Evolutionary conservation across 495 filamentous ascomycete species (phyloP).

Genomic region (Thermochaetoides thermophila): DNA sequence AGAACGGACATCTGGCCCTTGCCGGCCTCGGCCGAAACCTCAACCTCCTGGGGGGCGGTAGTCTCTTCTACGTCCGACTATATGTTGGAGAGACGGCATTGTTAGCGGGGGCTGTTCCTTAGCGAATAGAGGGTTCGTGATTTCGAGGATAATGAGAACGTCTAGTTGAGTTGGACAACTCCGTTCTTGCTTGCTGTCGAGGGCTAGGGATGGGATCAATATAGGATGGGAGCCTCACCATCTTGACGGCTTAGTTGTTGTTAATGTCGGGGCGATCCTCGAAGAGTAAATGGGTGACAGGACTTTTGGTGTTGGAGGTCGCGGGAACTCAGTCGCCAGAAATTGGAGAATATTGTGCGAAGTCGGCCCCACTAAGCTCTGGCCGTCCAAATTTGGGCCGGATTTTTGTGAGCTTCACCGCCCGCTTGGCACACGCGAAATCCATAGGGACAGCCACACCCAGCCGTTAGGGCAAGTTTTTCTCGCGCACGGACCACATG

Average conservation of each 20-base stretch:
- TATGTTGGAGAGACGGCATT: conserved; percentile 1
- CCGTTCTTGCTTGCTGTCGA: too few species aligned
- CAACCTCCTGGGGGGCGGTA: conserved; percentile 73
- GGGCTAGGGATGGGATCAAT: not conserved
- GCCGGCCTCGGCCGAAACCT: conserved; percentile 70
- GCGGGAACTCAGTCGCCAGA: conserved; percentile 3
- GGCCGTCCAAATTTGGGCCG: not conserved
- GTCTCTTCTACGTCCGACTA: conserved; percentile 65
- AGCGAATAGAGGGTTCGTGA: too few species aligned
- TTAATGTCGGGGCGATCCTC: conserved; percentile 42
- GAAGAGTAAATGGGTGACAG: conserved; percentile 26
- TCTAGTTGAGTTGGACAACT: too few species aligned
- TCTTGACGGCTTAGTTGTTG: conserved; percentile 36
- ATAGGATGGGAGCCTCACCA: conserved; percentile 27
- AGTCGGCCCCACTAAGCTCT: conserved; percentile 9
- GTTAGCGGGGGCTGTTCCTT: conserved; percentile 10
- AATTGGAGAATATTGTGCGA: conserved; percentile 11
- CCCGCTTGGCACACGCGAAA: too few species aligned
- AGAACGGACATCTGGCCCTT: conserved; percentile 95
- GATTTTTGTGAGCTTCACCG: conserved; percentile 9
- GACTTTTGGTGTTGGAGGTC: conserved; percentile 5
- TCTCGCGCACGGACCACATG: conserved; percentile 15
- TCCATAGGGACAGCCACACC: conserved; percentile 1
- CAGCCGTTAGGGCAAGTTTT: conserved; percentile 16
- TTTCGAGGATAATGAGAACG: too few species aligned